These are phyloP conservation scores for Circinella minor DNA, from an alignment of 371 early-diverging fungal species.

Conservation along the genomic window DNA sequence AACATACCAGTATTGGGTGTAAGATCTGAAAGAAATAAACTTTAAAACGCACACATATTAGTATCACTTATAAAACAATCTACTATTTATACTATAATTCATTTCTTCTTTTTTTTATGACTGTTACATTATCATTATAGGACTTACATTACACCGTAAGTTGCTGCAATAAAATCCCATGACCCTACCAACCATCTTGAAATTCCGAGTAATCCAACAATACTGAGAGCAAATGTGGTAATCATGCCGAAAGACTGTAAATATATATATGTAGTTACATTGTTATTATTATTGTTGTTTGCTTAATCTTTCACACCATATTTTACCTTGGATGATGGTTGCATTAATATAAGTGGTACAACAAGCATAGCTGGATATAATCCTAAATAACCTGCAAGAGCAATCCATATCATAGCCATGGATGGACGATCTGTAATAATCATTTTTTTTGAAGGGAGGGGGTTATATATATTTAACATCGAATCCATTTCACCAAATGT, in stretches of 20 bases:
- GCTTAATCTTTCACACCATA: neutral
- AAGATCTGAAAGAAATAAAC: conserved; percentile 74
- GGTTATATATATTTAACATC: too few species aligned
- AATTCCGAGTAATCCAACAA: conserved; percentile 48
- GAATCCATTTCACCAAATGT: too few species aligned
- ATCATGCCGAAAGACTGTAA: neutral
- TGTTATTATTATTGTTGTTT: too few species aligned
- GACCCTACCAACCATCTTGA: conserved; percentile 69
- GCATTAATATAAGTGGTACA: conserved; percentile 64
- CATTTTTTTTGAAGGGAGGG: neutral
- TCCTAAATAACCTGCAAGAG: conserved; percentile 79
- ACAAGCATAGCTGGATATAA: conserved; percentile 86
- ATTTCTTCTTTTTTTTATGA: too few species aligned
- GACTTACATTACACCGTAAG: conserved; percentile 82
- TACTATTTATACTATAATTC: too few species aligned
- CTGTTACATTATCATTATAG: neutral
- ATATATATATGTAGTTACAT: neutral
- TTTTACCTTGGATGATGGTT: neutral
- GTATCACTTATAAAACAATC: neutral
- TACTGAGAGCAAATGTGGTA: conserved; percentile 7
- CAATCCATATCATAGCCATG: conserved; percentile 67
- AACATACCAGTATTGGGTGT: conserved; percentile 95
- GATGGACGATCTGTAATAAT: conserved; percentile 15
- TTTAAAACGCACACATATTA: conserved; percentile 9
- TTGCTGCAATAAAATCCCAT: conserved; percentile 73